These are phyloP conservation scores for Ceratobasidium sp. DNA, from an alignment of 1,284 basidiomycete species.

Conservation along the genomic window DNA sequence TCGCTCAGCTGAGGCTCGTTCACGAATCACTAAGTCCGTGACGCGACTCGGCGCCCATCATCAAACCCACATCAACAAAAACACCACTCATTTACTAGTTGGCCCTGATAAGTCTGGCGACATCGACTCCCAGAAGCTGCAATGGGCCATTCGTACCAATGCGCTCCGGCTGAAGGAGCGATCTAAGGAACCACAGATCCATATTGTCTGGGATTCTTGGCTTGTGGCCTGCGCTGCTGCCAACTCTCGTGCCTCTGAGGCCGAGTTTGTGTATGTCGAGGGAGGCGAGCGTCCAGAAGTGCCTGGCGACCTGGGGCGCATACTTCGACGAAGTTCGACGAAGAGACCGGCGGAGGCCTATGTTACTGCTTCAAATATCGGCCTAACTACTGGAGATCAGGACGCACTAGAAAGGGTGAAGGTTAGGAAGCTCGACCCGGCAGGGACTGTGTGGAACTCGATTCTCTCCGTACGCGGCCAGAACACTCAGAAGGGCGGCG, in stretches of 20 bases:
- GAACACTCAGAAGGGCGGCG: slow-evolving; percentile 1
- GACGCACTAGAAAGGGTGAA: slow-evolving; percentile 35
- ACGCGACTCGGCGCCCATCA: slow-evolving; percentile 45
- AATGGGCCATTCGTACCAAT: slow-evolving; percentile 45
- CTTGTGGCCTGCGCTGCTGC: slow-evolving; percentile 49
- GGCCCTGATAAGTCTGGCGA: slow-evolving; percentile 41
- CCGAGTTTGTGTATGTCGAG: slow-evolving; percentile 17
- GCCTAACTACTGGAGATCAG: slow-evolving; percentile 28
- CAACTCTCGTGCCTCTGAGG: slow-evolving; percentile 20
- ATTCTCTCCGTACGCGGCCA: slow-evolving; percentile 30
- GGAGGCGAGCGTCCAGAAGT: slow-evolving; percentile 25
- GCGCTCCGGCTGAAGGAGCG: slow-evolving; percentile 39
- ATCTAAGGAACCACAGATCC: slow-evolving; percentile 46
- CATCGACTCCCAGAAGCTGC: slow-evolving; percentile 46
- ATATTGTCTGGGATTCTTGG: slow-evolving; percentile 52
- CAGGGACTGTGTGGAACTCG: slow-evolving; percentile 13
- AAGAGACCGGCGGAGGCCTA: slow-evolving; percentile 22
- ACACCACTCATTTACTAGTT: slow-evolving; percentile 51
- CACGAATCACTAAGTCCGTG: slow-evolving; percentile 42
- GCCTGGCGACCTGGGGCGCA: slow-evolving; percentile 25
- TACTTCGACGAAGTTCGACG: slow-evolving; percentile 6
- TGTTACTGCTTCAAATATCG: slow-evolving; percentile 3
- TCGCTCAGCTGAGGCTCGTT: slow-evolving; percentile 28
- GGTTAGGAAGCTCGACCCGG: slow-evolving; percentile 5
- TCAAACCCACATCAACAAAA: slow-evolving; percentile 47